Percentiles rank a stretch among this genome's conserved stretches.
Evolutionary conservation across 2,329 filamentous ascomycete species (phyloP).

Genomic region (Calonectria ilicicola): DNA sequence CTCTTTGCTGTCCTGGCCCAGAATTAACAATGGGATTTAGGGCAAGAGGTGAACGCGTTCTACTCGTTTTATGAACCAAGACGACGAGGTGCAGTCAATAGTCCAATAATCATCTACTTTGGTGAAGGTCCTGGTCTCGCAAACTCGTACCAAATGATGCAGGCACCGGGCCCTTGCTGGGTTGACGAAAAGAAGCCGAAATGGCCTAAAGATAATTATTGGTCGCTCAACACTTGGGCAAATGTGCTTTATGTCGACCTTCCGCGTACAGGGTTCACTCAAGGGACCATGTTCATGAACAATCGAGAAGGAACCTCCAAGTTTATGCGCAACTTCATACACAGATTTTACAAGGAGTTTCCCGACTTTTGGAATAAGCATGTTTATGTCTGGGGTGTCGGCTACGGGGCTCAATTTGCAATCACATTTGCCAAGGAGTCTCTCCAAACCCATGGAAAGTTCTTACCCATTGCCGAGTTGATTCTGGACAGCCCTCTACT

Average conservation of each 20-base stretch:
- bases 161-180: constrained; percentile 17
- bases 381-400: constrained; percentile 22
- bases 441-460: background rate
- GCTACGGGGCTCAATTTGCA: constrained; percentile 10
- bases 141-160: background rate
- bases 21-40: background rate
- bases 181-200: background rate
- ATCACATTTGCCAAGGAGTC: background rate
- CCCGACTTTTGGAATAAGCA: background rate
- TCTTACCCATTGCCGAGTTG: background rate
- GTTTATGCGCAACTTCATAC: constrained; percentile 6
- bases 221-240: constrained; percentile 15
- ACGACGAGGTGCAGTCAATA: background rate
- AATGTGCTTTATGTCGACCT: constrained; percentile 22
- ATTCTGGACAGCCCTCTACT: constrained; percentile 25
- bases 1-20: too few species aligned
- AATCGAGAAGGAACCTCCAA: background rate
- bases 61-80: constrained; percentile 22
- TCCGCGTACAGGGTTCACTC: constrained; percentile 14
- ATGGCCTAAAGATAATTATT: background rate
- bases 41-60: constrained; percentile 13
- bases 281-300: background rate
- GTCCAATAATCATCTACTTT: constrained; percentile 14
- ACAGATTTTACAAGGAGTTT: constrained; percentile 13
- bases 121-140: constrained; percentile 17